Percentiles rank a stretch among this genome's conserved stretches.
Conservation (phyloP, 2,329 filamentous ascomycete genomes). For the Blastomyces parvus region DNA sequence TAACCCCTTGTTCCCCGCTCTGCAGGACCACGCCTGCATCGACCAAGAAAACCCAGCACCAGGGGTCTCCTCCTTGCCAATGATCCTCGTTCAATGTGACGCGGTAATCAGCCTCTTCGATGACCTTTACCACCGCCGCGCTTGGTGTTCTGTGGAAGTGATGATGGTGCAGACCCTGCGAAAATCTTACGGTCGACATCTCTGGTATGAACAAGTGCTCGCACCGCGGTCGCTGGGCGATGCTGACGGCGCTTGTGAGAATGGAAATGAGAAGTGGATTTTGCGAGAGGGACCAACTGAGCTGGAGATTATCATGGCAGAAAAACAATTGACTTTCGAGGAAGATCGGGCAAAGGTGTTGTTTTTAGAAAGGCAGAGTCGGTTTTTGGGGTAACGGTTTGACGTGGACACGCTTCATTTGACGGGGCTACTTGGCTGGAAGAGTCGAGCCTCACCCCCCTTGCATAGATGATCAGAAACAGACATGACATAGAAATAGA, state of each 20-base stretch:
- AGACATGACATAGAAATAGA: background rate
- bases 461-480: background rate
- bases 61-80: background rate
- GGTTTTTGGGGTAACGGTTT: background rate
- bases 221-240: background rate
- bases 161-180: slow-evolving; percentile 2
- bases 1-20: background rate
- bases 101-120: background rate
- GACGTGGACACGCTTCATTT: background rate
- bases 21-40: background rate
- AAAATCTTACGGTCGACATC: background rate
- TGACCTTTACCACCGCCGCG: background rate
- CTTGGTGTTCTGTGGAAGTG: slow-evolving; percentile 1
- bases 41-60: background rate
- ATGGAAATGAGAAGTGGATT: background rate
- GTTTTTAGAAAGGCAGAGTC: background rate
- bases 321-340: background rate
- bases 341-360: background rate
- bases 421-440: background rate
- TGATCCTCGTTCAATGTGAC: background rate
- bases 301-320: background rate
- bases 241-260: background rate
- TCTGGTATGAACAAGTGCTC: background rate
- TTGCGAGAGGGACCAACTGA: background rate
- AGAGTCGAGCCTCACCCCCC: background rate